Evolutionary conservation across 805 yeast genomes (phyloP), one percentile per base, ranked within the genome.

Genomic region (Candida ovalis): DNA sequence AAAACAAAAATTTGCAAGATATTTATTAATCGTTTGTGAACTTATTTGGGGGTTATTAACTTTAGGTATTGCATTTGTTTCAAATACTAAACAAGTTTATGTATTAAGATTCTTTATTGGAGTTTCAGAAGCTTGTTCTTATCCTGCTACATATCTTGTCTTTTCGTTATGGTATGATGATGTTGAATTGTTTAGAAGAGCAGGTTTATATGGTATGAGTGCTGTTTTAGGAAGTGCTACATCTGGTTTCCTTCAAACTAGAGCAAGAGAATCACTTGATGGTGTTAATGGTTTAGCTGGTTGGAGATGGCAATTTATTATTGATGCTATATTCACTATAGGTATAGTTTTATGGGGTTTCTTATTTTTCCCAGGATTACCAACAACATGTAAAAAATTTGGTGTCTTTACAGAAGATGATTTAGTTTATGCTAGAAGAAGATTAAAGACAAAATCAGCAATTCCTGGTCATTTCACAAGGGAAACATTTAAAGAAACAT

Each of bases 51-150:
- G 59, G 17, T 33, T 56, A 17, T 52, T 59, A 45, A 58, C 60
- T 23, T 49, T 59, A 60, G 78, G 74, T 51, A 74, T 69, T 50
- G 81, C 54, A 18, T 49, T 51, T 47, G 63, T 75, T 5, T 62
- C 73, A 2, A 69, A 68, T 28, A 77, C 71, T 48, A 61, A 64
- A 44, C 84, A 78, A 50, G 68, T 82, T 36, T 77, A 80, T 62
- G 84, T 68, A 1, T 69, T 82, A 19, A 67, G 88, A 45, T 82
- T 83, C 56, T 77, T 83, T 55, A 79, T 77, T 52, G 88, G 82
- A 4, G 56, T 78, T 9, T 80, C 81, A 57, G 88, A 83, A 60
- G 74, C 82, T 33, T 75, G 80, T 40, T 78, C 85, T 0, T 81
- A 78, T 66, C 85, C 88, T 12, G 82, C 81, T 13, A 69, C 82